Conservation (phyloP, 1,284 basidiomycete species). For the Microbotryum saponariae region DNA sequence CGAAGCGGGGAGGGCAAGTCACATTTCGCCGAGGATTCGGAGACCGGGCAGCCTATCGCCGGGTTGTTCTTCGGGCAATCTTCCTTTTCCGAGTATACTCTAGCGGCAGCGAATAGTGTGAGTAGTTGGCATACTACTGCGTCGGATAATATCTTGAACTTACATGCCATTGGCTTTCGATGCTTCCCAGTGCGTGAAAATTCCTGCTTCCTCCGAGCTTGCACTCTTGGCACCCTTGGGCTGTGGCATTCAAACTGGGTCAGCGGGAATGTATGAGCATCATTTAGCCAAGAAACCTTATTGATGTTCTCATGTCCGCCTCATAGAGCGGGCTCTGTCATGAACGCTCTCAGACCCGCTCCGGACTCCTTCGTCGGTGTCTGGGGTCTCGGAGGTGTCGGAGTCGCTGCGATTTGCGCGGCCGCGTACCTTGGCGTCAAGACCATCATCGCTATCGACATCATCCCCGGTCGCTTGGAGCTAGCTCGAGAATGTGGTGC, state of each 20-base stretch:
- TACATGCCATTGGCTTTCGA: no score
- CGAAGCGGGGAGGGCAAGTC: not conserved
- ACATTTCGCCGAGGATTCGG: not conserved
- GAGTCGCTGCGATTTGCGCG: constrained; percentile 33
- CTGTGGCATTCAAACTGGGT: constrained; percentile 11
- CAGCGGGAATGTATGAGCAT: constrained; percentile 1
- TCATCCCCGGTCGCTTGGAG: constrained; percentile 27
- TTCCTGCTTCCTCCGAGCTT: constrained; percentile 16
- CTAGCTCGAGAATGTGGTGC: constrained; percentile 31
- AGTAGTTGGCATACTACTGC: no score
- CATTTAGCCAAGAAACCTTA: no score
- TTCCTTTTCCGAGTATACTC: no score
- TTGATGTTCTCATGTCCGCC: no score
- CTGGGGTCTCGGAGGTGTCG: constrained; percentile 34
- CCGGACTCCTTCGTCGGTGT: constrained; percentile 16
- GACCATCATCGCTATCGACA: constrained; percentile 34
- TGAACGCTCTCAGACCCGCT: constrained; percentile 24
- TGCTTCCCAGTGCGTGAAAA: constrained; percentile 14
- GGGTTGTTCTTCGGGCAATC: no score
- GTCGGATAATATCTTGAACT: no score
- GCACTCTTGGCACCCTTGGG: constrained; percentile 24
- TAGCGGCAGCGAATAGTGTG: no score
- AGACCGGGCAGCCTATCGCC: no score
- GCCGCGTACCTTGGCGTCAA: constrained; percentile 24
- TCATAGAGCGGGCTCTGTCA: constrained; percentile 12